Base-by-base conservation (phyloP, 2,329 filamentous ascomycete species). In the Fusarium ramigenum region DNA sequence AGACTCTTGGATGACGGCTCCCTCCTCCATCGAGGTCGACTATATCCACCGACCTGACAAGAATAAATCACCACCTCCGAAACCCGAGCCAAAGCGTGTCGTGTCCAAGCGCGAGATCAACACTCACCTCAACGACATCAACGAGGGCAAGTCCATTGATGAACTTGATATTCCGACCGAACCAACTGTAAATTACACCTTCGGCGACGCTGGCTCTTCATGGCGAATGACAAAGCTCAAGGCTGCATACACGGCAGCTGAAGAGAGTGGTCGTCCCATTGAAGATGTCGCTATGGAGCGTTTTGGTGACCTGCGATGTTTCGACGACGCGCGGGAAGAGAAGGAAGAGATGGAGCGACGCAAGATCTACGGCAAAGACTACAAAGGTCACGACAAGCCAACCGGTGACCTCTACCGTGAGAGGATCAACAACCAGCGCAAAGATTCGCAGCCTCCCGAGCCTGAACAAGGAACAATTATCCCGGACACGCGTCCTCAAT, bases 181-280 rank as follows among this genome's bases (percentile, higher is more conserved):
- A 63, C 74, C 79, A 32, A 78, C 69, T 0, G 89, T 97, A 14
- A 86, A 89, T 65, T 99, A 98, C 79, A 93, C 85, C 0, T 97
- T 99, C 81, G 96, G 97, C 23, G 96, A 99, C 80, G 84, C 89
- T 11, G 96, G 96, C 0, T 96, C 95, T 19, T 90, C 94, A 77
- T 99, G 97, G 96, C 92, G 97, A 56, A 97, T 99, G 95, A 97
- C 93, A 10, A 98, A 95, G 81, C 89, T 99, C 37, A 95, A 93
- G 74, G 93, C 91, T 16, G 93, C 97, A 4, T 97, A 97, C 81
- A 89, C 90, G 32, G 88, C 92, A 60, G 94, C 95, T 0, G 88
- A 97, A 75, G 92, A 96, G 76, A 91, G 86, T 2, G 91, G 91
- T 0, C 87, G 87, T n/a, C 78, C 89, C 0, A 87, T 97, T 1